Conservation (phyloP, 257 asterid species). For the Solanum neorickii region DNA sequence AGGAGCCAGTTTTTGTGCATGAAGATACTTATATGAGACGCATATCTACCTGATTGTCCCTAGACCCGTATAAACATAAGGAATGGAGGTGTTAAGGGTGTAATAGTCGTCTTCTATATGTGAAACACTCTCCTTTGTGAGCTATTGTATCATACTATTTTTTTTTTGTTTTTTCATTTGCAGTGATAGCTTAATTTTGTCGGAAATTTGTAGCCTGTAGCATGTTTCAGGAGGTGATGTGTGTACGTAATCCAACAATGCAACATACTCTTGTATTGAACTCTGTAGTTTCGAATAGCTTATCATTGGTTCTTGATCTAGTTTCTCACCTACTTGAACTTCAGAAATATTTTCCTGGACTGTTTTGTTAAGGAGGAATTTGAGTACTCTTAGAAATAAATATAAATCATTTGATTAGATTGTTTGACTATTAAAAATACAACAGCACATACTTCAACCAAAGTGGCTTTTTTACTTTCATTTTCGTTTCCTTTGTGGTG, state of each 20-base stretch:
- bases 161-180: neutral
- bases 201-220: neutral
- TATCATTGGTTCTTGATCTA: neutral
- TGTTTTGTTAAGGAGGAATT: neutral
- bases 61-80: neutral
- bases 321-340: neutral
- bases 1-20: conserved; percentile 72
- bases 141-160: neutral
- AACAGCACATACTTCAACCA: neutral
- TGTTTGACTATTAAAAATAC: neutral
- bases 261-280: neutral
- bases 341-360: neutral
- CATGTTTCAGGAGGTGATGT: neutral
- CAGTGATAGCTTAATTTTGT: neutral
- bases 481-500: no score
- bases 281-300: neutral
- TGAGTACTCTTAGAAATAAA: neutral
- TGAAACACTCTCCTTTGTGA: neutral
- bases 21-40: conserved; percentile 87
- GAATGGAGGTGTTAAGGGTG: neutral
- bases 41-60: conserved; percentile 31
- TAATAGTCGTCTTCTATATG: neutral
- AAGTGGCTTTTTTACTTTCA: neutral
- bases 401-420: neutral
- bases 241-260: neutral